A percentile compares a stretch with the other conserved stretches of the same genome.
These are phyloP conservation scores for Fusarium sp. DNA, from an alignment of 2,329 filamentous ascomycete species.

Conservation along the genomic window DNA sequence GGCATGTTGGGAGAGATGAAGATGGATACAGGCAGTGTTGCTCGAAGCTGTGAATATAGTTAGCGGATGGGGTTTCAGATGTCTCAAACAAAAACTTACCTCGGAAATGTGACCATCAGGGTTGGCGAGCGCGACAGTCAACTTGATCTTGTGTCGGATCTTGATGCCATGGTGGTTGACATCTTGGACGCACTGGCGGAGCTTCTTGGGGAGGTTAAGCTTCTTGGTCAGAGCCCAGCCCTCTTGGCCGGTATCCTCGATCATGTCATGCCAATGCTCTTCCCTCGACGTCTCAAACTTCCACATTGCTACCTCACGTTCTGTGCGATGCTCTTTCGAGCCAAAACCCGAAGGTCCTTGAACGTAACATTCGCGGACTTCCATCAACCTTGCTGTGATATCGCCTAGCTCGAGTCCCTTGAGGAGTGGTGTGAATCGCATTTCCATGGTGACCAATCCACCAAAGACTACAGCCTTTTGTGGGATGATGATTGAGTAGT, in stretches of 20 bases:
- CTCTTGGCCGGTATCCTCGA: conserved; percentile 74
- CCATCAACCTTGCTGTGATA: conserved; percentile 82
- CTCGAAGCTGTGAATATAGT: conserved; percentile 70
- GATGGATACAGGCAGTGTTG: conserved; percentile 88
- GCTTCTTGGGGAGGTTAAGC: conserved; percentile 79
- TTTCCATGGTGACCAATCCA: conserved; percentile 83
- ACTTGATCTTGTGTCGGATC: conserved; percentile 89
- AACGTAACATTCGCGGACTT: conserved; percentile 76
- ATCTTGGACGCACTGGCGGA: conserved; percentile 88
- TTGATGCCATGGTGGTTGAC: conserved; percentile 91
- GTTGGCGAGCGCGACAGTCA: conserved; percentile 91
- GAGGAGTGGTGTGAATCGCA: conserved; percentile 86
- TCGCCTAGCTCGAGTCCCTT: conserved; percentile 90
- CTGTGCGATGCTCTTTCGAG: conserved; percentile 69
- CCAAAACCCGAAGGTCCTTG: conserved; percentile 58
- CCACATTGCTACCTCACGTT: conserved; percentile 72
- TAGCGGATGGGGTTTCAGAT: neutral
- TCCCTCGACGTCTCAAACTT: conserved; percentile 64
- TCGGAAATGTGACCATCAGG: conserved; percentile 95
- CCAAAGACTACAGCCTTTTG: conserved; percentile 96
- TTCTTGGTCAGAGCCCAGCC: conserved; percentile 71
- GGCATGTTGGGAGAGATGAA: conserved; percentile 96
- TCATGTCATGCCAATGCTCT: conserved; percentile 75
- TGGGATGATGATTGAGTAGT: conserved; percentile 93
- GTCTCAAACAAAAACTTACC: conserved; percentile 57